phyloP scores from a whole-genome alignment of 139 green algal genomes.

The Zygnema circumcarinatum region DNA sequence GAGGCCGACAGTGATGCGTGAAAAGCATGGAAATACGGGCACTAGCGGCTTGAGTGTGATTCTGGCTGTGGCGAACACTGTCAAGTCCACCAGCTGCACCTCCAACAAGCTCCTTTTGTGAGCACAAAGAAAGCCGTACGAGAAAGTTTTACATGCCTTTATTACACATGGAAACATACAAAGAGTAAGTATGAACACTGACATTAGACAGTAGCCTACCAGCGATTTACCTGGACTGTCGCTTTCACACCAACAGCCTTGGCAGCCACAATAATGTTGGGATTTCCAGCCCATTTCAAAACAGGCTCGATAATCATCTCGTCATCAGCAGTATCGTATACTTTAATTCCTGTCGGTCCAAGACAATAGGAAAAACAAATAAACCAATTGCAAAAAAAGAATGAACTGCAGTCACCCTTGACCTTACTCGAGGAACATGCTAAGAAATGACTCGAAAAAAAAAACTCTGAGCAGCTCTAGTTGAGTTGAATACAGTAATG shows the following conservation, averaged over 20 bases:
- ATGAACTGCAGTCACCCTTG: not conserved
- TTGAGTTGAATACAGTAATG: no score
- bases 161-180: no score
- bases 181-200: no score
- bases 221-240: conserved; percentile 56
- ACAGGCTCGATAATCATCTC: conserved; percentile 57
- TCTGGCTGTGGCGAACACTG: conserved; percentile 4
- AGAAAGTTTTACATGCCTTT: no score
- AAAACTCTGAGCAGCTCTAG: no score
- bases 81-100: conserved; percentile 36
- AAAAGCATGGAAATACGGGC: conserved; percentile 53
- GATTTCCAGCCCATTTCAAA: conserved; percentile 55
- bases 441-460: no score
- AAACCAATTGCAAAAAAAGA: not conserved
- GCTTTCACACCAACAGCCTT: conserved; percentile 39
- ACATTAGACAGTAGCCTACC: no score
- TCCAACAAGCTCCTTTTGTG: not conserved
- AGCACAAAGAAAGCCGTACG: no score
- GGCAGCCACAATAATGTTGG: conserved; percentile 57
- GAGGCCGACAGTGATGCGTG: conserved; percentile 40
- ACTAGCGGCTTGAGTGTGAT: conserved; percentile 52
- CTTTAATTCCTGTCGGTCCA: conserved; percentile 48
- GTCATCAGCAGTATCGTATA: conserved; percentile 48
- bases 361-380: not conserved
- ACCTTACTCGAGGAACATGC: not conserved